Evolutionary conservation across 2,329 filamentous ascomycete genomes (phyloP).

Genomic region (Aspergillus ochraceoroseus): DNA sequence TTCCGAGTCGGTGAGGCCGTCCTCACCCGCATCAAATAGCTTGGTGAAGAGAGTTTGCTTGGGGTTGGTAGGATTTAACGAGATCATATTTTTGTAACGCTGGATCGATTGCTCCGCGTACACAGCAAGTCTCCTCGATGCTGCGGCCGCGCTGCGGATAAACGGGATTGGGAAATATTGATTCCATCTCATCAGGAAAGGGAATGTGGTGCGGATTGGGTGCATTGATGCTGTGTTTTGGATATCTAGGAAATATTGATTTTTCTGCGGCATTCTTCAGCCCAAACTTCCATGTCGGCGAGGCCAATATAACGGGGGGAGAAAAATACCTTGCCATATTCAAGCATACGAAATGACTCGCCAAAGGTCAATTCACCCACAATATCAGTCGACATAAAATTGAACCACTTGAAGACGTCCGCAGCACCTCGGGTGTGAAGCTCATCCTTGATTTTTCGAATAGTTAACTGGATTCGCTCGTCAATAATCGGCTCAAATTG

Average conservation of each 20-base stretch:
- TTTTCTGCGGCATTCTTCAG: too few species aligned
- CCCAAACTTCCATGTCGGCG: too few species aligned
- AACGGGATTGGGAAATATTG: too few species aligned
- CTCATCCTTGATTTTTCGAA: constrained; percentile 47
- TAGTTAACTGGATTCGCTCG: constrained; percentile 40
- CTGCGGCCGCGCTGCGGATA: too few species aligned
- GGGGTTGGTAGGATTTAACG: constrained; percentile 12
- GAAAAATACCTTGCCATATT: too few species aligned
- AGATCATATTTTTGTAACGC: constrained; percentile 21
- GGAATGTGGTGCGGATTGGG: too few species aligned
- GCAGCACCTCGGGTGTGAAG: constrained; percentile 34
- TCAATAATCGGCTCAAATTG: constrained; percentile 33
- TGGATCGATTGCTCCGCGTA: constrained; percentile 26
- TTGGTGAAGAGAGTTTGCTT: constrained; percentile 28
- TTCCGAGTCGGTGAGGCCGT: constrained; percentile 31
- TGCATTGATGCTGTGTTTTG: too few species aligned
- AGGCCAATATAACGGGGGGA: too few species aligned
- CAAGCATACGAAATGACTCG: constrained; percentile 52
- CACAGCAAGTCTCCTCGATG: constrained; percentile 10
- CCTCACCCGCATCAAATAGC: constrained; percentile 21
- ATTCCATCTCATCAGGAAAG: too few species aligned
- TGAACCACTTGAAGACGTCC: constrained; percentile 53
- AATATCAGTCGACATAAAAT: constrained; percentile 53
- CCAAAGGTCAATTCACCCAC: constrained; percentile 54
- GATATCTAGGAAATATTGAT: too few species aligned